phyloP scores from a whole-genome alignment of 257 asterid genomes.

The Gentiana straminea region DNA sequence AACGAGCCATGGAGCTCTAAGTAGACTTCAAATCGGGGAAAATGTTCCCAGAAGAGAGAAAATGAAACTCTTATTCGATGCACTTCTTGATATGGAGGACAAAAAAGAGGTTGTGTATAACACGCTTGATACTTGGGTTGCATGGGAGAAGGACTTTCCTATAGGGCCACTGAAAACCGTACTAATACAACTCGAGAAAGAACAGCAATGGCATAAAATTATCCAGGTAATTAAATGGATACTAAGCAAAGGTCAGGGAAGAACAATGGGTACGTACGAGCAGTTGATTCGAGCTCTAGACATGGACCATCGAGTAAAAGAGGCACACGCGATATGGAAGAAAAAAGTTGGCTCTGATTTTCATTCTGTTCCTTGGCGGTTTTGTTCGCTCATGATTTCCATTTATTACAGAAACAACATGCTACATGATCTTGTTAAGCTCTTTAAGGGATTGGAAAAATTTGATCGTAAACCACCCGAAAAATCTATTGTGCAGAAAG shows the following conservation, averaged over 20 bases:
- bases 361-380: slow-evolving; percentile 76
- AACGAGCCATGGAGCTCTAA: slow-evolving; percentile 12
- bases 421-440: slow-evolving; percentile 63
- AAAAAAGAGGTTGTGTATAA: slow-evolving; percentile 55
- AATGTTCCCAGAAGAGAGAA: slow-evolving; percentile 62
- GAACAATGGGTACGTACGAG: slow-evolving; percentile 61
- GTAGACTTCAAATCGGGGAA: slow-evolving; percentile 47
- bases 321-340: slow-evolving; percentile 68
- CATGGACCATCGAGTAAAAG: slow-evolving; percentile 64
- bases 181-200: slow-evolving; percentile 56
- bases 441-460: slow-evolving; percentile 69
- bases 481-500: slow-evolving; percentile 58
- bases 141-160: slow-evolving; percentile 78
- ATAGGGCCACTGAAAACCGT: slow-evolving; percentile 57
- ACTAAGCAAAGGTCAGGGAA: slow-evolving; percentile 91
- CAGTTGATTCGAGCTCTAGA: slow-evolving; percentile 77
- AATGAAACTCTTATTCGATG: slow-evolving; percentile 40
- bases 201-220: slow-evolving; percentile 73
- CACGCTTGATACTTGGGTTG: slow-evolving; percentile 89
- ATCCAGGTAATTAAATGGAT: slow-evolving; percentile 92
- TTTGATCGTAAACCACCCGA: slow-evolving; percentile 77
- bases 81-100: slow-evolving; percentile 47
- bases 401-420: slow-evolving; percentile 60
- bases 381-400: slow-evolving; percentile 68
- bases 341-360: slow-evolving; percentile 58